Percentiles rank a stretch among this genome's conserved stretches.
These are phyloP conservation scores for Viola odorata DNA, from an alignment of 345 rosid genomes.

Conservation along the genomic window DNA sequence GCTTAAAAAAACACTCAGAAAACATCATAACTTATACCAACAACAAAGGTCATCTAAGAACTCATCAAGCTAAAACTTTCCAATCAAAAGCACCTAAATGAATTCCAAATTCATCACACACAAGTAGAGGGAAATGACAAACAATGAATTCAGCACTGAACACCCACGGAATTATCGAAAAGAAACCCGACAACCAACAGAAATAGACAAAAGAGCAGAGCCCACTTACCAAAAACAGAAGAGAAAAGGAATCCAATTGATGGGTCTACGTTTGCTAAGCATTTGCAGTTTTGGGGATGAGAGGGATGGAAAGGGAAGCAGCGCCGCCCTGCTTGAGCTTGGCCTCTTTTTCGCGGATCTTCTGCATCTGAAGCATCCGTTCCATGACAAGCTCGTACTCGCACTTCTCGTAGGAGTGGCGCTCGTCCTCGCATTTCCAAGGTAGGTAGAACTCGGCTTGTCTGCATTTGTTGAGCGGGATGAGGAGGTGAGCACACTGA, in stretches of 20 bases:
- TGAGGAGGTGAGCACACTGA: constrained; percentile 90
- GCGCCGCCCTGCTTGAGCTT: constrained; percentile 38
- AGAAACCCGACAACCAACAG: background rate
- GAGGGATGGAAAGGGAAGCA: constrained; percentile 37
- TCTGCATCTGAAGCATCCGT: constrained; percentile 97
- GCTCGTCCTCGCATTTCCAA: constrained; percentile 94
- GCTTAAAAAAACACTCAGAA: too few species aligned
- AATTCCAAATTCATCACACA: too few species aligned
- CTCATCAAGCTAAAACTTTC: too few species aligned
- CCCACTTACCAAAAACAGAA: background rate
- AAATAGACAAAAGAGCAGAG: background rate
- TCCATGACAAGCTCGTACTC: constrained; percentile 98
- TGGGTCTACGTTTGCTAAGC: constrained; percentile 31
- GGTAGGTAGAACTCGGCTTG: constrained; percentile 93
- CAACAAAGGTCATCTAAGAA: too few species aligned
- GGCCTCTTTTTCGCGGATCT: constrained; percentile 83
- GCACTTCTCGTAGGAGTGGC: constrained; percentile 95
- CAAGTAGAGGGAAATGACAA: too few species aligned
- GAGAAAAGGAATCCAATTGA: background rate
- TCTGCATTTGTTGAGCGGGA: constrained; percentile 95
- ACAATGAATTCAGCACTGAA: background rate
- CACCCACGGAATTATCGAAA: background rate
- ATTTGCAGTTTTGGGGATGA: constrained; percentile 80
- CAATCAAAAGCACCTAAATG: too few species aligned
- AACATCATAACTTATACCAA: too few species aligned